These are phyloP conservation scores for Aureobasidium sp. DNA, from an alignment of 2,329 filamentous ascomycete genomes.

Conservation along the genomic window DNA sequence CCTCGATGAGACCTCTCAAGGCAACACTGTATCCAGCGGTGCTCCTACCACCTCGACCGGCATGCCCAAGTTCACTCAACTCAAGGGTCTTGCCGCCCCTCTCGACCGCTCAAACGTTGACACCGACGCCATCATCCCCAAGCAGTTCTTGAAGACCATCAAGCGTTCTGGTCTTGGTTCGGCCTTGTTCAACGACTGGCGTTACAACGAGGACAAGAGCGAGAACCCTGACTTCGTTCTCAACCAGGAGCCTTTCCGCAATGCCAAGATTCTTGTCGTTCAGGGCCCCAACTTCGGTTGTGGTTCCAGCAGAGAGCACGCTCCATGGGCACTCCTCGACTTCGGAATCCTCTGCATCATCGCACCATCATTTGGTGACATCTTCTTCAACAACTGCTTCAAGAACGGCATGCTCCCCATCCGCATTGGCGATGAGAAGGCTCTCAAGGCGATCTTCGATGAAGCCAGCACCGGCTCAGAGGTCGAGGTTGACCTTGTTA, in stretches of 20 bases:
- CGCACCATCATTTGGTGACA: constrained; percentile 79
- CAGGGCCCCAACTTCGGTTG: constrained; percentile 95
- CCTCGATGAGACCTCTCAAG: constrained; percentile 58
- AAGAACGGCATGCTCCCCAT: constrained; percentile 99
- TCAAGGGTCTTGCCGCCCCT: constrained; percentile 82
- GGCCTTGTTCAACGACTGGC: constrained; percentile 79
- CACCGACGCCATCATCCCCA: constrained; percentile 98
- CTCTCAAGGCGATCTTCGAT: constrained; percentile 62
- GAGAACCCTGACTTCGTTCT: constrained; percentile 80
- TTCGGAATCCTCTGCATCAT: constrained; percentile 95
- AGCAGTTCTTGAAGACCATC: constrained; percentile 98
- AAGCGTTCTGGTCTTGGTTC: constrained; percentile 89
- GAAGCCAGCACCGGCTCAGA: constrained; percentile 76
- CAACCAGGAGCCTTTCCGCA: constrained; percentile 80
- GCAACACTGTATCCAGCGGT: constrained; percentile 51
- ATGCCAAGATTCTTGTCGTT: constrained; percentile 81
- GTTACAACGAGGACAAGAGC: constrained; percentile 61
- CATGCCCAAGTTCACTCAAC: constrained; percentile 73
- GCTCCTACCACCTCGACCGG: constrained; percentile 50
- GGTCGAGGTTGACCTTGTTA: constrained; percentile 81
- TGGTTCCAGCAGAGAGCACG: constrained; percentile 86
- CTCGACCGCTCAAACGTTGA: constrained; percentile 87
- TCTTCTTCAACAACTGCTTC: constrained; percentile 99
- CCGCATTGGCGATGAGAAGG: constrained; percentile 58
- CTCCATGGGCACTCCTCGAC: constrained; percentile 92